Percentiles rank a stretch among this genome's conserved stretches.
These are phyloP conservation scores for Diaporthe sp. DNA, from an alignment of 2,329 filamentous ascomycete species.

Conservation along the genomic window DNA sequence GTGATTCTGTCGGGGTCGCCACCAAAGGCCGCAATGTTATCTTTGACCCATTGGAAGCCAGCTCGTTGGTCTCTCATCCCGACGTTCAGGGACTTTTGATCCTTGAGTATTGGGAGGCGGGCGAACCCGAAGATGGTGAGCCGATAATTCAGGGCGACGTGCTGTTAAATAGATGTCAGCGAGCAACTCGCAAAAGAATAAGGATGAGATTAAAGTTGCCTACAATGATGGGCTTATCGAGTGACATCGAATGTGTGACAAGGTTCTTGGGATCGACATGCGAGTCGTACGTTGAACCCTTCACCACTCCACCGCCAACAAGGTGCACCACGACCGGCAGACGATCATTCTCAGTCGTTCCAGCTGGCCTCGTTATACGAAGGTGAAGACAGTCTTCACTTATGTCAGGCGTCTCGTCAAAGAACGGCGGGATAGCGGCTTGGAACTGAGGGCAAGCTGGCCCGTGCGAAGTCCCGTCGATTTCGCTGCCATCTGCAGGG, in stretches of 20 bases:
- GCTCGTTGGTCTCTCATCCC: conserved; percentile 48
- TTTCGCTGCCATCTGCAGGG: conserved; percentile 43
- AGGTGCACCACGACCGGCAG: conserved; percentile 49
- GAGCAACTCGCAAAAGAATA: neutral
- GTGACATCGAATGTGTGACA: conserved; percentile 40
- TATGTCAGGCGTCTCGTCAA: conserved; percentile 44
- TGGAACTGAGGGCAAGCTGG: conserved; percentile 49
- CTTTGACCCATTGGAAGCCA: conserved; percentile 48
- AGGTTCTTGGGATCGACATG: conserved; percentile 47
- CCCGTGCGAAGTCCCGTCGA: conserved; percentile 46
- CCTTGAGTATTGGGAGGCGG: conserved; percentile 44
- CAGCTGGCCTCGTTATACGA: conserved; percentile 46
- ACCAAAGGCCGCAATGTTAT: conserved; percentile 49
- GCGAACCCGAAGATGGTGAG: conserved; percentile 52
- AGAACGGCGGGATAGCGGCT: conserved; percentile 46
- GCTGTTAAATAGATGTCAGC: neutral
- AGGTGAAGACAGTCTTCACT: conserved; percentile 50
- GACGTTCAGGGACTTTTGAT: conserved; percentile 48
- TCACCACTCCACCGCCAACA: conserved; percentile 47
- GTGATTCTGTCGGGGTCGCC: conserved; percentile 48
- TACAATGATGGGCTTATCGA: conserved; percentile 46
- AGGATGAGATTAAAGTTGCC: neutral
- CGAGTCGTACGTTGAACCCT: conserved; percentile 46
- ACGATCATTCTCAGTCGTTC: conserved; percentile 40
- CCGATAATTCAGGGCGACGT: conserved; percentile 46